Evolutionary conservation across 192 early-diverging fungal species (phyloP).

Genomic region (Entomortierella parvispora): DNA sequence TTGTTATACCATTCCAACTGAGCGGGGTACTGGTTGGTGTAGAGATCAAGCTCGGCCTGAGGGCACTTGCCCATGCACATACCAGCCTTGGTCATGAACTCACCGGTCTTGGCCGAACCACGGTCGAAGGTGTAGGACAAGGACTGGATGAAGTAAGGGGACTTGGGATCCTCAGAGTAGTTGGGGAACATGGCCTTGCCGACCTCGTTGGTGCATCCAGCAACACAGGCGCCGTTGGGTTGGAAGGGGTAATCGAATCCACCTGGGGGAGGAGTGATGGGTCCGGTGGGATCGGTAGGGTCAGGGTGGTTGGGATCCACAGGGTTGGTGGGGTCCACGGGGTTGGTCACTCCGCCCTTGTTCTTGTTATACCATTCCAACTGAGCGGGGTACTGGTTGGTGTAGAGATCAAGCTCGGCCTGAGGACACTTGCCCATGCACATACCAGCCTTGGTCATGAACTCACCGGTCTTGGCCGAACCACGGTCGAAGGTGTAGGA

Average conservation of each 20-base stretch:
- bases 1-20: conserved; percentile 12
- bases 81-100: conserved; percentile 19
- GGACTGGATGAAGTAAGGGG: conserved; percentile 16
- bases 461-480: conserved; percentile 6
- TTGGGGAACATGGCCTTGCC: conserved; percentile 27
- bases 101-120: not conserved
- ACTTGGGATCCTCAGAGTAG: conserved; percentile 23
- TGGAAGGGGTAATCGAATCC: conserved; percentile 18
- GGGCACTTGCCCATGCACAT: conserved; percentile 20
- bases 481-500: conserved; percentile 23
- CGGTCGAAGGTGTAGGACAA: conserved; percentile 13
- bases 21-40: conserved; percentile 5
- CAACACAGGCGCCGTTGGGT: conserved; percentile 18
- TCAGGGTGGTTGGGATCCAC: not conserved
- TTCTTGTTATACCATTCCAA: conserved; percentile 21
- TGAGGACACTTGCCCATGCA: conserved; percentile 18
- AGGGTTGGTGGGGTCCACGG: not conserved
- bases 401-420: conserved; percentile 14
- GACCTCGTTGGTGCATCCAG: conserved; percentile 1
- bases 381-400: not conserved
- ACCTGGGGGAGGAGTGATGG: not conserved
- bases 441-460: conserved; percentile 29
- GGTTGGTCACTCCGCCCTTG: conserved; percentile 11
- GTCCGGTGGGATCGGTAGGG: not conserved
- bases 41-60: conserved; percentile 6